Conservation (phyloP, 192 early-diverging fungal genomes). For the Diversispora eburnea region DNA sequence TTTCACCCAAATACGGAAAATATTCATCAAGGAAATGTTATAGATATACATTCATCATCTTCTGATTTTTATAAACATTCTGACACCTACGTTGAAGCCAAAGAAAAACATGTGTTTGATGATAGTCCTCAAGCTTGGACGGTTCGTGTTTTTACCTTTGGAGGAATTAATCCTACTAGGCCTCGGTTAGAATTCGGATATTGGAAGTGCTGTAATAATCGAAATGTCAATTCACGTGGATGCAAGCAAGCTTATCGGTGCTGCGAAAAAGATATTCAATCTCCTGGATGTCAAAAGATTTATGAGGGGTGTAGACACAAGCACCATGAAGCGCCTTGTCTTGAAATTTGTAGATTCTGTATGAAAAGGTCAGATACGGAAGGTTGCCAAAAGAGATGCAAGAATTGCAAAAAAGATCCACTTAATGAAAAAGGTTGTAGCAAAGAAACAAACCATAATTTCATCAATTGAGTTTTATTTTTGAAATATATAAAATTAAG, state of each 20-base stretch:
- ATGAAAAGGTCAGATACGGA: background rate
- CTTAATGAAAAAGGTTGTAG: background rate
- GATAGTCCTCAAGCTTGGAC: constrained; percentile 10
- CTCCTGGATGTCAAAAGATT: background rate
- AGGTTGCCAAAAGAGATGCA: constrained; percentile 6
- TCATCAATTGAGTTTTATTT: background rate
- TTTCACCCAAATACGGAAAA: background rate
- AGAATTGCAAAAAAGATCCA: constrained; percentile 3
- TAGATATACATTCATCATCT: background rate
- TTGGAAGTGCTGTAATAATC: background rate
- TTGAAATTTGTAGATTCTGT: constrained; percentile 1
- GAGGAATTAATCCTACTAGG: background rate
- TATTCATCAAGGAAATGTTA: background rate
- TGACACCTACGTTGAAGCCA: background rate
- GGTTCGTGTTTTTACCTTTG: constrained; percentile 2
- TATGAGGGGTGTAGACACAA: constrained; percentile 8
- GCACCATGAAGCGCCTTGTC: background rate
- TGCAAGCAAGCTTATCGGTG: background rate
- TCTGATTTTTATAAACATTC: background rate
- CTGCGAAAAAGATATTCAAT: background rate
- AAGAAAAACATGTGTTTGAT: background rate
- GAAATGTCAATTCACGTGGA: background rate
- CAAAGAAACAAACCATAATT: background rate
- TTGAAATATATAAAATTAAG: too few relatives aligned
- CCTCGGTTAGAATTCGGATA: background rate